Percentiles rank a stretch among this genome's conserved stretches.
Conservation (phyloP, 2,329 filamentous ascomycete genomes). For the Cercospora nicotianae region DNA sequence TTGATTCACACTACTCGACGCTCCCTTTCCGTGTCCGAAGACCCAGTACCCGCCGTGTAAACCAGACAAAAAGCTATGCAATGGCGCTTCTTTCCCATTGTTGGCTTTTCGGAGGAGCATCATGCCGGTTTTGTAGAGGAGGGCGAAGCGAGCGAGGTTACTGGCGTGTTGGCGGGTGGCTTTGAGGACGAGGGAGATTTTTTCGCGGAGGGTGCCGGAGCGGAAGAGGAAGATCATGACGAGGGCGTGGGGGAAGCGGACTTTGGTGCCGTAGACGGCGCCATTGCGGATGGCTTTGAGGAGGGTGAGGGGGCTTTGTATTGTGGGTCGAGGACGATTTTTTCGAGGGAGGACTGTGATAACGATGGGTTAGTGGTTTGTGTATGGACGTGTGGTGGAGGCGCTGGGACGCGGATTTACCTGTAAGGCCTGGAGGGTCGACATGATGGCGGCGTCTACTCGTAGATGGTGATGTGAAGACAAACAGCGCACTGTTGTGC, state of each 20-base stretch:
- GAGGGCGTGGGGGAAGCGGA: constrained; percentile 95
- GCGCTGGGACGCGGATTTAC: neutral
- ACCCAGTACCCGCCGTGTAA: constrained; percentile 88
- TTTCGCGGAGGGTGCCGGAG: constrained; percentile 76
- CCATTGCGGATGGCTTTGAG: constrained; percentile 95
- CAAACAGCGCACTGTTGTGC: neutral
- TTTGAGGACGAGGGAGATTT: constrained; percentile 72
- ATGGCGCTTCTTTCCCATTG: constrained; percentile 63
- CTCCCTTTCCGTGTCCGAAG: constrained; percentile 75
- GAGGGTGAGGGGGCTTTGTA: constrained; percentile 80
- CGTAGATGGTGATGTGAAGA: neutral
- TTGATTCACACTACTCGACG: constrained; percentile 73
- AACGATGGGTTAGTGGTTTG: neutral
- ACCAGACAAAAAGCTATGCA: constrained; percentile 84
- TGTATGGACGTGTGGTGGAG: neutral
- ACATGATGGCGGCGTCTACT: constrained; percentile 15
- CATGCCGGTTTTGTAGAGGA: constrained; percentile 85
- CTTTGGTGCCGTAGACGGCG: constrained; percentile 93
- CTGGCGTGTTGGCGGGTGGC: constrained; percentile 87
- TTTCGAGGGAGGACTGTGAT: constrained; percentile 67
- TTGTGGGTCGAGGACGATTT: constrained; percentile 74
- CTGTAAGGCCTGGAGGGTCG: constrained; percentile 21
- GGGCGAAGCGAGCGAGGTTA: constrained; percentile 88
- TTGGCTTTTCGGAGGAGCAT: constrained; percentile 62
- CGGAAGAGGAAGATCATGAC: constrained; percentile 99